Evolutionary conservation across 768 basidiomycete species (phyloP).

Genomic region (Tephrocybe sp.): DNA sequence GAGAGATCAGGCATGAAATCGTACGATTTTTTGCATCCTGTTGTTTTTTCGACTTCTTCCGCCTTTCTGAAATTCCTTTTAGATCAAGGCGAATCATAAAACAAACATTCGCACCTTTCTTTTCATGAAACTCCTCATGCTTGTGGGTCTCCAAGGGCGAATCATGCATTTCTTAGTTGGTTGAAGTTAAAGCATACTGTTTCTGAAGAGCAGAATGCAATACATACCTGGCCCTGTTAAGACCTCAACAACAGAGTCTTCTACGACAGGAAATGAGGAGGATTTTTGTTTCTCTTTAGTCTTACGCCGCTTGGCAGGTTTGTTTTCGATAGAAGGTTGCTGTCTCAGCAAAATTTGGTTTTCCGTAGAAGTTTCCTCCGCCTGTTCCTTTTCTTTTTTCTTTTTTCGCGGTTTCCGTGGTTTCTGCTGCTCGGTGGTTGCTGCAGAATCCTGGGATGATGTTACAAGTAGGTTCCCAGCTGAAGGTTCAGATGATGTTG

Average conservation of each 20-base stretch:
- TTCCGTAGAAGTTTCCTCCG: not conserved
- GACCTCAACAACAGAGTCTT: too few species aligned
- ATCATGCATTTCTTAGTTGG: not conserved
- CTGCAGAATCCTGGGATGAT: not conserved
- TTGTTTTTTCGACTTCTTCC: conserved; percentile 3
- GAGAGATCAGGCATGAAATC: not conserved
- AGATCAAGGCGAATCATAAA: not conserved
- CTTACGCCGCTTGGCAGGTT: not conserved
- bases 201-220: not conserved
- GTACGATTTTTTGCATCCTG: conserved; percentile 1
- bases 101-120: conserved; percentile 1
- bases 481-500: not conserved
- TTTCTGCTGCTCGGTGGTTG: not conserved
- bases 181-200: not conserved
- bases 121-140: not conserved
- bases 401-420: conserved; percentile 1
- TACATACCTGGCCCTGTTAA: too few species aligned
- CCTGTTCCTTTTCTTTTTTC: not conserved
- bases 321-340: not conserved
- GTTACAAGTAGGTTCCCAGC: not conserved
- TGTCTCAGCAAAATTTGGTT: not conserved
- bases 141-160: not conserved
- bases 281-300: not conserved
- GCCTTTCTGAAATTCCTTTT: conserved; percentile 3
- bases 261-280: too few species aligned